Conservation (phyloP, 1,284 basidiomycete species). For the Apiotrichum mycotoxinovorans region DNA sequence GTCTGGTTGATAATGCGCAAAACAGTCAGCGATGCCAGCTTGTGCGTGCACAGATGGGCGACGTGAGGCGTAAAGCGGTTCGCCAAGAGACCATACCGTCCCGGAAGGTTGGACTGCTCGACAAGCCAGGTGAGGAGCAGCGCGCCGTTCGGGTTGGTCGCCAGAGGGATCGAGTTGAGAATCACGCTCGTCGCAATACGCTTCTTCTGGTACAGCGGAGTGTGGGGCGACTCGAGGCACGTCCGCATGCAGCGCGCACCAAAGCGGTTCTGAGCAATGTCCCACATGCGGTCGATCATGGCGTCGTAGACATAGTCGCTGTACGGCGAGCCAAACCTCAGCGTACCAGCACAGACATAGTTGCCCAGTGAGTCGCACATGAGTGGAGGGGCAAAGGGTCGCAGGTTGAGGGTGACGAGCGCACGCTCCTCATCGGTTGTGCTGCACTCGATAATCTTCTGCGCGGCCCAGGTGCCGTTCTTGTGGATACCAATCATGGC, state of each 20-base stretch:
- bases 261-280: conserved; percentile 85
- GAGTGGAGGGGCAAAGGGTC: conserved; percentile 88
- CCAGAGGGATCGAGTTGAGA: conserved; percentile 93
- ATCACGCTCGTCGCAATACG: conserved; percentile 91
- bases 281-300: conserved; percentile 98
- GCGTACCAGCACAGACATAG: conserved; percentile 82
- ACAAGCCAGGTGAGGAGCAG: conserved; percentile 93
- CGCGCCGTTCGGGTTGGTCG: conserved; percentile 96
- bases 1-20: conserved; percentile 90
- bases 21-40: conserved; percentile 90
- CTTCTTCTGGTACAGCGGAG: conserved; percentile 82
- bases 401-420: conserved; percentile 78
- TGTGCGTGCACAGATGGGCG: conserved; percentile 95
- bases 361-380: conserved; percentile 96
- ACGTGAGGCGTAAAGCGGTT: conserved; percentile 94
- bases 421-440: conserved; percentile 81
- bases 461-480: conserved; percentile 99
- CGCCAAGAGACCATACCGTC: conserved; percentile 85
- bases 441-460: conserved; percentile 97
- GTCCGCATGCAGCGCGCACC: conserved; percentile 97
- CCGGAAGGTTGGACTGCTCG: conserved; percentile 87
- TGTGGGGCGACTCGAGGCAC: conserved; percentile 84
- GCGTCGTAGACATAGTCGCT: conserved; percentile 97
- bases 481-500: conserved; percentile 99
- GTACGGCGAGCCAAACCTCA: conserved; percentile 81